Conservation (phyloP, 2,329 filamentous ascomycete species). For the Didymella pinodella region DNA sequence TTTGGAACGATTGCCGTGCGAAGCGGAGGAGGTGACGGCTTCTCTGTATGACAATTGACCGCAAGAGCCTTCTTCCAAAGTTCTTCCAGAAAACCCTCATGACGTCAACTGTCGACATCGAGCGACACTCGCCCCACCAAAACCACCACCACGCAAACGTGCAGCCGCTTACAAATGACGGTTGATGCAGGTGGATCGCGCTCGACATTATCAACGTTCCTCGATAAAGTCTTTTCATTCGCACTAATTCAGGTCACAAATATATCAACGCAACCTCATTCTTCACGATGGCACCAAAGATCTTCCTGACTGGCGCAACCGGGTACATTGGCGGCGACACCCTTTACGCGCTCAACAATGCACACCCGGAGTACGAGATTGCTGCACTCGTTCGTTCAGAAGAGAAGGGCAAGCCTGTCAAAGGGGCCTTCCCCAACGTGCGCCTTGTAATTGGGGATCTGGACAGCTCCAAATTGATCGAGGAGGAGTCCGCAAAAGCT, state of each 20-base stretch:
- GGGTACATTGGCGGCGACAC: slow-evolving; percentile 52
- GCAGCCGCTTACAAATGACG: neutral
- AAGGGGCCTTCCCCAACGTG: slow-evolving; percentile 55
- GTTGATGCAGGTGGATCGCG: neutral
- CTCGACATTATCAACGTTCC: neutral
- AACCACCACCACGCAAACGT: neutral
- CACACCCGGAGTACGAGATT: slow-evolving; percentile 58
- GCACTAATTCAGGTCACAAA: neutral
- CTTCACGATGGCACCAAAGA: slow-evolving; percentile 31
- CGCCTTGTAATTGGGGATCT: slow-evolving; percentile 60
- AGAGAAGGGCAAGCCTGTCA: slow-evolving; percentile 54
- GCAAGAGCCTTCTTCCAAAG: neutral
- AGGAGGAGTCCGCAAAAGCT: slow-evolving; percentile 58
- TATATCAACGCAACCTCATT: neutral
- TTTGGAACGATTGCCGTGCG: neutral
- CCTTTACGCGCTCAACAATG: slow-evolving; percentile 53
- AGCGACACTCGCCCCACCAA: neutral
- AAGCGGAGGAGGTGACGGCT: neutral
- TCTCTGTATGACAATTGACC: neutral
- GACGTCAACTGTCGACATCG: neutral
- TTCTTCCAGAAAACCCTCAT: slow-evolving; percentile 1
- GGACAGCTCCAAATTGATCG: slow-evolving; percentile 56
- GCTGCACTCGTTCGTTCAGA: slow-evolving; percentile 55
- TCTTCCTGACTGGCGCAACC: slow-evolving; percentile 39
- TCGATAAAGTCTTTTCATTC: neutral